Conservation (phyloP, 176 grass and related monocot species). For the Phragmites australis region DNA sequence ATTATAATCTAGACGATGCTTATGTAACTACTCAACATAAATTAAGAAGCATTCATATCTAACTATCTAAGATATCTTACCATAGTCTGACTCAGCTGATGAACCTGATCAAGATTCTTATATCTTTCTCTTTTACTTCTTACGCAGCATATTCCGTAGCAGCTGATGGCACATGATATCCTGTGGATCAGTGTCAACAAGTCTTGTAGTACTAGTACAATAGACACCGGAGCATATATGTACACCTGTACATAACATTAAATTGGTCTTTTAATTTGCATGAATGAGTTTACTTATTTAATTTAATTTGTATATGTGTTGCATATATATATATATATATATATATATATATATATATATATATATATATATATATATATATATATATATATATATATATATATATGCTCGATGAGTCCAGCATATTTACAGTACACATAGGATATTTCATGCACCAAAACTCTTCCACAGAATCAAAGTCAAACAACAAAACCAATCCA, state of each 20-base stretch:
- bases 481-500: too few species aligned
- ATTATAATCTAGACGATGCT: not conserved
- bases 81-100: not conserved
- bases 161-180: conserved; percentile 8
- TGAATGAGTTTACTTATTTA: not conserved
- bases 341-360: too few species aligned
- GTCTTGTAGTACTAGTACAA: not conserved
- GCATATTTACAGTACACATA: too few species aligned
- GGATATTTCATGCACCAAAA: too few species aligned
- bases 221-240: not conserved
- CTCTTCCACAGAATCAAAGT: too few species aligned
- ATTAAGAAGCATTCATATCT: not conserved
- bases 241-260: not conserved
- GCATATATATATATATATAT: too few species aligned
- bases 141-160: not conserved
- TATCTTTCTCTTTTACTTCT: not conserved
- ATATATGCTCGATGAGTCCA: too few species aligned
- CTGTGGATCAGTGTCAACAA: not conserved
- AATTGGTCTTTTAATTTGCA: not conserved
- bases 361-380: too few species aligned
- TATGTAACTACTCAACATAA: not conserved
- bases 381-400: too few species aligned
- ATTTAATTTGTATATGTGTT: too few species aligned
- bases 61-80: too few species aligned
- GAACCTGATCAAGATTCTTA: not conserved